A percentile compares a stretch with the other conserved stretches of the same genome.
Conservation (phyloP, 2,329 filamentous ascomycete species). For the Coccinonectria pachysandricola region DNA sequence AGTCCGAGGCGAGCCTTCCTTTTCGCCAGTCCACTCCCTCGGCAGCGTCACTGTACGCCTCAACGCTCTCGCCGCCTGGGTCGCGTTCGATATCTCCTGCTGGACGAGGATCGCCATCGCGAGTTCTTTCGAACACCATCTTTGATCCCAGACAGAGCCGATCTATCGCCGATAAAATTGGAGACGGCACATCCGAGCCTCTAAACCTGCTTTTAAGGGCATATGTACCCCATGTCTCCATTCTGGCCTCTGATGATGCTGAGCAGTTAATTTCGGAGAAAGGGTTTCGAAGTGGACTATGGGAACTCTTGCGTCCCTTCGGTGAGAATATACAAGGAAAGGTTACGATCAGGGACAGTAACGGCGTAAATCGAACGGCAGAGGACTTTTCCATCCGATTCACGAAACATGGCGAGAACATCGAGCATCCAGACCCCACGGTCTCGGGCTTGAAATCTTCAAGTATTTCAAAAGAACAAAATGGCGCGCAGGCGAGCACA, state of each 20-base stretch:
- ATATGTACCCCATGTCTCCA: constrained; percentile 80
- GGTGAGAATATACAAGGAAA: constrained; percentile 82
- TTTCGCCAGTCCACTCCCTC: constrained; percentile 46
- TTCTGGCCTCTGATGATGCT: constrained; percentile 80
- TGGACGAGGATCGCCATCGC: constrained; percentile 47
- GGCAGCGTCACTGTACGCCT: constrained; percentile 52
- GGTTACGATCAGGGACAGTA: constrained; percentile 81
- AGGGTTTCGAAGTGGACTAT: constrained; percentile 71
- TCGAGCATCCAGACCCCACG: constrained; percentile 39
- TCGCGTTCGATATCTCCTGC: constrained; percentile 60
- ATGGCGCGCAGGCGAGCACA: constrained; percentile 17
- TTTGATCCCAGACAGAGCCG: constrained; percentile 38
- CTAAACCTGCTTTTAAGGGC: constrained; percentile 64
- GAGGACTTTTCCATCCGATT: constrained; percentile 91
- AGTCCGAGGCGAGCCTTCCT: constrained; percentile 43
- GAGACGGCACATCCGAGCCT: constrained; percentile 42
- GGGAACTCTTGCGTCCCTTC: constrained; percentile 81
- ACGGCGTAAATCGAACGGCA: constrained; percentile 69
- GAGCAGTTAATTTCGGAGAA: constrained; percentile 72
- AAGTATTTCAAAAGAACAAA: constrained; percentile 29
- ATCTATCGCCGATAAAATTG: constrained; percentile 33
- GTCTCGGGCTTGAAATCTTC: constrained; percentile 18
- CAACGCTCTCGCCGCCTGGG: constrained; percentile 56
- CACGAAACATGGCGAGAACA: constrained; percentile 53
- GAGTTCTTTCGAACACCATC: constrained; percentile 46